Percentiles rank a stretch among this genome's conserved stretches.
Conservation (phyloP, 2,329 filamentous ascomycete species). For the Magnaporthiopsis incrustans region DNA sequence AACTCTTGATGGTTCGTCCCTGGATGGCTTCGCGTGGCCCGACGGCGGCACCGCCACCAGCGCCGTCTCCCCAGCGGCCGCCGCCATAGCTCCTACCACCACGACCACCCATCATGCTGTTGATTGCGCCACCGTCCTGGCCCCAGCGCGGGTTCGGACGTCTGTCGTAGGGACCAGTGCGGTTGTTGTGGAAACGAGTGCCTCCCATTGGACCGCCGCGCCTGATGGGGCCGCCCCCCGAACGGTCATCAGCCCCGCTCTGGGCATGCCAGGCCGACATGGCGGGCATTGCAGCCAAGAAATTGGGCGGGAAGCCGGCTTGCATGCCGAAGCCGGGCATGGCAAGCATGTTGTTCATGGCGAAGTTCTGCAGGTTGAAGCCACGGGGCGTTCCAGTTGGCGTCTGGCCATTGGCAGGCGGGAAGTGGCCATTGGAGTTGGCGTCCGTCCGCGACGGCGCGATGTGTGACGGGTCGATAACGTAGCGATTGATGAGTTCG, state of each 20-base stretch:
- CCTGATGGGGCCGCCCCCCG: conserved; percentile 51
- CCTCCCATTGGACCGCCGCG: conserved; percentile 45
- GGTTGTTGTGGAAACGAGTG: conserved; percentile 51
- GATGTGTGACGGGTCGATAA: conserved; percentile 89
- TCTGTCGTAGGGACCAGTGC: conserved; percentile 68
- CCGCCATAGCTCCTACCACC: conserved; percentile 32
- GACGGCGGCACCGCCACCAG: conserved; percentile 65
- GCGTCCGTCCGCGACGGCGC: conserved; percentile 87
- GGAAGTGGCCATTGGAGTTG: conserved; percentile 94
- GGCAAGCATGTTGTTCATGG: conserved; percentile 50
- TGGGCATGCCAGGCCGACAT: conserved; percentile 39
- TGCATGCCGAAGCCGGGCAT: conserved; percentile 48
- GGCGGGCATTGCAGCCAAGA: conserved; percentile 37
- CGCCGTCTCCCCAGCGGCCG: conserved; percentile 64
- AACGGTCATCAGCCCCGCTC: conserved; percentile 32
- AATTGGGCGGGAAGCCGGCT: conserved; percentile 36
- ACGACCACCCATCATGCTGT: conserved; percentile 37
- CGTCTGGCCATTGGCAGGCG: conserved; percentile 66
- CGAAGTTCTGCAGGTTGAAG: conserved; percentile 75
- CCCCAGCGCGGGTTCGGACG: conserved; percentile 48
- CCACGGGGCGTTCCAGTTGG: conserved; percentile 81
- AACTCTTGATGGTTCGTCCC: conserved; percentile 88
- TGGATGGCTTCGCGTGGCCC: conserved; percentile 88
- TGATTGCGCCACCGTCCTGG: conserved; percentile 29
- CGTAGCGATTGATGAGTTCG: conserved; percentile 85